Conservation (phyloP, 345 rosid genomes). For the thale cress (Arabidopsis thaliana) region TAIR10.1 NC_003076.8:10455501-10456000, state of each 20-base stretch:
- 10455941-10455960: background rate
- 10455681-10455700: conserved; percentile 35
- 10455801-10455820: conserved; percentile 11
- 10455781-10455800: conserved; percentile 46
- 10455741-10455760: conserved; percentile 48
- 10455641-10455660: conserved; percentile 60
- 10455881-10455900: conserved; percentile 26
- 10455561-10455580: conserved; percentile 32
- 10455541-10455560: conserved; percentile 45
- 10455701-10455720: conserved; percentile 31
- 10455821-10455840: background rate
- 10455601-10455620: conserved; percentile 30
- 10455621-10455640: conserved; percentile 42
- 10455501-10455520: conserved; percentile 40
- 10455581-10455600: conserved; percentile 30
- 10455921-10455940: conserved; percentile 41
- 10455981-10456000: conserved; percentile 31
- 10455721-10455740: conserved; percentile 53
- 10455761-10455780: conserved; percentile 46
- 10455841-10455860: conserved; percentile 17
- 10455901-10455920: conserved; percentile 34
- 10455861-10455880: too few species aligned
- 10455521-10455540: conserved; percentile 21
- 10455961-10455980: conserved; percentile 43
- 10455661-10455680: conserved; percentile 51